Evolutionary conservation across 2,329 filamentous ascomycete species (phyloP), one percentile per base, ranked within the genome.

Genomic region (Claviceps digitariae): DNA sequence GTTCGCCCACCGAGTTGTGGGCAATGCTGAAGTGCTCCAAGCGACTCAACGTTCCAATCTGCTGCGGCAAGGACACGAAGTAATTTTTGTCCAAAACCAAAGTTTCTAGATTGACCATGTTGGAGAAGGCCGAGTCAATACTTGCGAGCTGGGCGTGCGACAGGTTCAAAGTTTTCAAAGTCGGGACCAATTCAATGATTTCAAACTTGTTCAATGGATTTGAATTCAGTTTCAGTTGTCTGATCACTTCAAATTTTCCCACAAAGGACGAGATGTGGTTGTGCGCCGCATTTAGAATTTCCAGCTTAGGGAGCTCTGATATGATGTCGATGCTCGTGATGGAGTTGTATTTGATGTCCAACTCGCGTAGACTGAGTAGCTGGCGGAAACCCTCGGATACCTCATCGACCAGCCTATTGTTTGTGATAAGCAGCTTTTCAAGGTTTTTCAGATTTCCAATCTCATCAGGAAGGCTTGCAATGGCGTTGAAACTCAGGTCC

Each of bases 191-290:
- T 36, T 79, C 76, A 48, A 79, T 81, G 44, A 98, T 80, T 60
- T 94, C 88, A 59, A 98, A 98, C 57, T 90, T 88, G 17, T 93
- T 97, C 57, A 98, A 82, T 0, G 93, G 93, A 64, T 95, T 97
- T 56, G 93, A 90, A 66, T 98, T 95, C 57, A 98, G 75, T 63
- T 91, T 88, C 53, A 98, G 74, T 41, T 86, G 84, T 54, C 90
- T 83, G 23, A 98, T 79, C 58, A 84, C 86, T 47, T 87, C 78
- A 63, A 98, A 98, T n/a, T 82, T 82, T 43, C 90, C 90, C 57
- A 87, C 83, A 63, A 97, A 97, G 49, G 87, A 85, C 0, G 90
- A 94, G 48, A 98, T 86, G 48, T 81, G 80, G 67, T 98, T 98
- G 74, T 98, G 91, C 47, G 95, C 91, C 38, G 91, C 86, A 55